Evolutionary conservation across 116 monocot genomes (phyloP), one percentile per base, ranked within the genome.

Genomic region (Iris pallida): DNA sequence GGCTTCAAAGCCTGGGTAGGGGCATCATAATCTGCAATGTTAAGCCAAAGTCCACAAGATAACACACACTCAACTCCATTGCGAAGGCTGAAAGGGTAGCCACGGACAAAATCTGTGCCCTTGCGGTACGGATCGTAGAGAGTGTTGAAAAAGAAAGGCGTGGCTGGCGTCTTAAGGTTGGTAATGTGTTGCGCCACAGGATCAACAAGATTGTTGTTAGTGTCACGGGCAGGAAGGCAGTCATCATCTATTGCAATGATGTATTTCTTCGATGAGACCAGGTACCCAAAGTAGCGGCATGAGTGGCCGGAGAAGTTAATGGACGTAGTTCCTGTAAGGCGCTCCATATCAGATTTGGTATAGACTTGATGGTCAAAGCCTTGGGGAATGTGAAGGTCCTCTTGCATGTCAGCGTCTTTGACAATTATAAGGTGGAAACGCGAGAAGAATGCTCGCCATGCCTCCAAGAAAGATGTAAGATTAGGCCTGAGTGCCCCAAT

Each of bases 61-160:
- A 91, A 48, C 47, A 72, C 73, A 60, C 86, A 90, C 0, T 82
- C 81, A 8, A 88, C 88, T 4, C 91, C 91, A 14, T 5, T 64
- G 6, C 91, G 75, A 16, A 91, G 66, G 58, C 95, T 89, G 68
- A 95, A 95, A 11, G 89, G 95, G 64, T 95, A 91, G 7, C 95
- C 95, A 17, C 91, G 80, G 51, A 95, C 86, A 64, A 95, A 89
- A 55, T 95, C 89, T 5, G 91, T 59, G 46, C 95, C 91, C 11
- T 64, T 8, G 1, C 75, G 76, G 61, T 70, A 96, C 0, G 95
- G 91, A 48, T 95, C 95, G 45, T 95, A 95, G 17, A 95, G 78
- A 3, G 95, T 95, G 66, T 95, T 95, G 80, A 95, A 95, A 80
- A 82, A 95, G 59, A 80, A 88, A 3, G 94, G 91, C 2, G 95